Percentiles rank a stretch among this genome's conserved stretches.
Conservation (phyloP, 345 rosid genomes). For the Cardamine resedifolia region DNA sequence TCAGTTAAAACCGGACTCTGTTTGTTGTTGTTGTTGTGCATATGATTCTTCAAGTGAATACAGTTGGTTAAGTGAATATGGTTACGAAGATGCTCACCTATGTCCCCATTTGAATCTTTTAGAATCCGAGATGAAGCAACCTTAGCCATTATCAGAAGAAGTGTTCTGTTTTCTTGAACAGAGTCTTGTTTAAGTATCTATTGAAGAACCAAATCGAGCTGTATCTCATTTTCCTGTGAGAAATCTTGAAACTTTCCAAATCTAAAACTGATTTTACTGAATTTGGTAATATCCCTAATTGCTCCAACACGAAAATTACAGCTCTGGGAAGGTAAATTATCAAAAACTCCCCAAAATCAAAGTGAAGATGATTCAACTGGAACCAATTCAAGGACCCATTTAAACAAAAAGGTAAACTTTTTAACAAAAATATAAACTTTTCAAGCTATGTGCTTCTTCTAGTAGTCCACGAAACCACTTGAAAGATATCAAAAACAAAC, state of each 20-base stretch:
- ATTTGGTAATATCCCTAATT: slow-evolving; percentile 19
- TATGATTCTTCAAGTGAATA: slow-evolving; percentile 96
- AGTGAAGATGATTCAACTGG: background rate
- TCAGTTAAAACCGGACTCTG: slow-evolving; percentile 79
- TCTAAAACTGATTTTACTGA: background rate
- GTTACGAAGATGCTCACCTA: slow-evolving; percentile 90
- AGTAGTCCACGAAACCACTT: background rate
- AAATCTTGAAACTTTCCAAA: slow-evolving; percentile 23
- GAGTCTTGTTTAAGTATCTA: no score
- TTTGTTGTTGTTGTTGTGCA: slow-evolving; percentile 74
- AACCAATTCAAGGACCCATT: background rate
- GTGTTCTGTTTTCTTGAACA: slow-evolving; percentile 28
- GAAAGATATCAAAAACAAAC: background rate
- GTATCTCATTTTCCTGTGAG: slow-evolving; percentile 45
- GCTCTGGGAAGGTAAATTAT: background rate
- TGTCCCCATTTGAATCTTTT: slow-evolving; percentile 85
- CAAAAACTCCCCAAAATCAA: background rate
- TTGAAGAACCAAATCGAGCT: slow-evolving; percentile 40
- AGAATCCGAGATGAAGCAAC: slow-evolving; percentile 64
- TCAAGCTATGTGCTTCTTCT: background rate
- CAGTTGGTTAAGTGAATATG: slow-evolving; percentile 95
- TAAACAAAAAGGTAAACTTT: slow-evolving; percentile 8
- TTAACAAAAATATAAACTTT: background rate
- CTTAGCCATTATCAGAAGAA: slow-evolving; percentile 72
- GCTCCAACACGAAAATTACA: background rate